Percentiles rank a stretch among this genome's conserved stretches.
These are phyloP conservation scores for Warburgia ugandensis DNA, from an alignment of 164 flowering plant genomes.

Conservation along the genomic window DNA sequence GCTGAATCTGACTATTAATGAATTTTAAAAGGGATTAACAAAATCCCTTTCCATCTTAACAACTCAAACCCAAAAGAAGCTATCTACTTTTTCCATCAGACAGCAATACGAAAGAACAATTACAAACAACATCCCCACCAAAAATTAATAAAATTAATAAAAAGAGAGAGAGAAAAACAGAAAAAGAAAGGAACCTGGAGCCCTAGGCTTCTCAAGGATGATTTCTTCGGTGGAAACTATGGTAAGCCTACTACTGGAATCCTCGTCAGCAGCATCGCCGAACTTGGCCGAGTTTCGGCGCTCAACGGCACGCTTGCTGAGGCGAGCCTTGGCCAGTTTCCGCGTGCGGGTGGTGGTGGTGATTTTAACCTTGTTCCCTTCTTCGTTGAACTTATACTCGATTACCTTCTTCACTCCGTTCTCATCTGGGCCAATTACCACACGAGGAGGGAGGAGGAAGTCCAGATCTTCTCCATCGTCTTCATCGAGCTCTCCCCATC, in stretches of 20 bases:
- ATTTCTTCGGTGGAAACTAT: conserved; percentile 91
- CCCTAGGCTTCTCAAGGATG: conserved; percentile 63
- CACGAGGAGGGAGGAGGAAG: conserved; percentile 61
- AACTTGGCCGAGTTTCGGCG: conserved; percentile 76
- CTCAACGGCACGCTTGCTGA: conserved; percentile 73
- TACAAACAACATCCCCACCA: no score
- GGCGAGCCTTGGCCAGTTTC: conserved; percentile 66
- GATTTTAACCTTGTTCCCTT: conserved; percentile 65
- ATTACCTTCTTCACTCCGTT: conserved; percentile 68
- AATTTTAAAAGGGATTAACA: no score
- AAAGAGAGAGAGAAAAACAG: neutral
- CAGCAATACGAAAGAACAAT: no score
- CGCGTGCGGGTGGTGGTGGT: conserved; percentile 64
- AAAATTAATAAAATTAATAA: no score
- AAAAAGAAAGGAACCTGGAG: conserved; percentile 43
- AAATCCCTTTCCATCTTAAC: no score
- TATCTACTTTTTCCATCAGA: no score
- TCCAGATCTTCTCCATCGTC: conserved; percentile 75
- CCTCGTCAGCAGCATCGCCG: conserved; percentile 74
- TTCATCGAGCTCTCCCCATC: conserved; percentile 45
- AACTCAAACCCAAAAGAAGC: no score
- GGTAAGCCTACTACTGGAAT: conserved; percentile 54
- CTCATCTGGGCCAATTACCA: conserved; percentile 72
- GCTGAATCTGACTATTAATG: no score
- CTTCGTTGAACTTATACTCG: conserved; percentile 72